Conservation (phyloP, 768 basidiomycete genomes). For the Panaeolus cyanescens region DNA sequence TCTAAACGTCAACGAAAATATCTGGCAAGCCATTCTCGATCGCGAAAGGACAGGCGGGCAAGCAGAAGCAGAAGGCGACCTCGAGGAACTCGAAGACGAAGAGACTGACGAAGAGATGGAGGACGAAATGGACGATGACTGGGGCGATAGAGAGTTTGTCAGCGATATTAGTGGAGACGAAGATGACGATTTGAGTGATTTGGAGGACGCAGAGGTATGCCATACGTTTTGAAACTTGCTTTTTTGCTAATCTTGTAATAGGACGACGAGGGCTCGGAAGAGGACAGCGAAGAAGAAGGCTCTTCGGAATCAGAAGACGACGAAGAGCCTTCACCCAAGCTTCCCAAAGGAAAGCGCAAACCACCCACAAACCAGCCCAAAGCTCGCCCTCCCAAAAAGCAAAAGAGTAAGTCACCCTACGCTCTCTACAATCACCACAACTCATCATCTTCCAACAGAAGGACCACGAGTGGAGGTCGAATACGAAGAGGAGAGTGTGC, state of each 20-base stretch:
- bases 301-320: slow-evolving; percentile 35
- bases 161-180: slow-evolving; percentile 75
- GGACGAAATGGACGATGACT: slow-evolving; percentile 50
- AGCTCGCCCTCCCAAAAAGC: slow-evolving; percentile 61
- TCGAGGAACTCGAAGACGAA: slow-evolving; percentile 51
- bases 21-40: slow-evolving; percentile 92
- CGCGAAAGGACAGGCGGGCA: slow-evolving; percentile 63
- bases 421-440: neutral
- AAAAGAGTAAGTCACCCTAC: slow-evolving; percentile 52
- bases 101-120: slow-evolving; percentile 62
- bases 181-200: slow-evolving; percentile 58
- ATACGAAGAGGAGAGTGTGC: slow-evolving; percentile 87
- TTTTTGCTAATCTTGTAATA: slow-evolving; percentile 6
- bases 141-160: slow-evolving; percentile 71
- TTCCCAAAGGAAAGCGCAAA: slow-evolving; percentile 71
- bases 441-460: slow-evolving; percentile 35
- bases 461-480: slow-evolving; percentile 91
- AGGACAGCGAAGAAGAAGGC: slow-evolving; percentile 38
- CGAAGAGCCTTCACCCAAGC: slow-evolving; percentile 40
- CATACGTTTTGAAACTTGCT: slow-evolving; percentile 28
- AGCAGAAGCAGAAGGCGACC: slow-evolving; percentile 62
- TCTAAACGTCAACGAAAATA: slow-evolving; percentile 95
- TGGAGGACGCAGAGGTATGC: slow-evolving; percentile 71
- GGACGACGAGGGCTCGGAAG: slow-evolving; percentile 45
- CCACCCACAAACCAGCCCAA: slow-evolving; percentile 45